Base-by-base conservation (phyloP, 2,329 filamentous ascomycete genomes). In the Ustilaginoidea virens region DNA sequence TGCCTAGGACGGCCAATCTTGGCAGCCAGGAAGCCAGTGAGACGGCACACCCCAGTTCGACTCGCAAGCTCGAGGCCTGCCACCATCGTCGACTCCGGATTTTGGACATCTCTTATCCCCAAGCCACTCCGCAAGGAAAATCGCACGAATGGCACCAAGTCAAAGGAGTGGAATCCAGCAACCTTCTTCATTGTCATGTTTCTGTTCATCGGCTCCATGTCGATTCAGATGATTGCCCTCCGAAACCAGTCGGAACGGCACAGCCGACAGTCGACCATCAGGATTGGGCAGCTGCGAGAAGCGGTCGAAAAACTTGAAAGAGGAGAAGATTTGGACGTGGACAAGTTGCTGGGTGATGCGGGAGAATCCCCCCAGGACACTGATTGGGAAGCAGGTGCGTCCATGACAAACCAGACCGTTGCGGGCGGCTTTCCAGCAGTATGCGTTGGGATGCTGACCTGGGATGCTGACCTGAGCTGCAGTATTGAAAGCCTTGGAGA, bases 151-250 rank as follows among this genome's bases (percentile, higher is more conserved):
- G 52, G 50, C 15, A 68, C 63, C 38, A 28, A 28, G 15, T 56
- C 65, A 11, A 76, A 69, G 45, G 69, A 73, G 40, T 81, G 77
- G 74, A 87, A 87, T 41, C 80, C 81, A 3, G 79, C 79, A 13
- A 85, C 76, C 0, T 87, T 83, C 45, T 90, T 76, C 51, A 81
- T 87, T 40, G 61, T 75, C 42, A 81, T 87, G 37, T 85, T 85
- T 45, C 61, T 85, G 23, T 66, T 96, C 37, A 87, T 96, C 38
- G 92, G 92, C 4, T 93, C 83, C 36, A 92, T 94, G 64, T 81
- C 87, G 10, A 94, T 98, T 42, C 81, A 94, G 44, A 80, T 90
- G 65, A 77, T 98, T 45, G 66, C 74, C 20, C 51, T 96, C 43
- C 78, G 76, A 43, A 80, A 80, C 41, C 76, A 86, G 28, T 79